These are phyloP conservation scores for Antitrichia curtipendula DNA, from an alignment of 225 moss, liverwort and hornwort species.

Conservation along the genomic window DNA sequence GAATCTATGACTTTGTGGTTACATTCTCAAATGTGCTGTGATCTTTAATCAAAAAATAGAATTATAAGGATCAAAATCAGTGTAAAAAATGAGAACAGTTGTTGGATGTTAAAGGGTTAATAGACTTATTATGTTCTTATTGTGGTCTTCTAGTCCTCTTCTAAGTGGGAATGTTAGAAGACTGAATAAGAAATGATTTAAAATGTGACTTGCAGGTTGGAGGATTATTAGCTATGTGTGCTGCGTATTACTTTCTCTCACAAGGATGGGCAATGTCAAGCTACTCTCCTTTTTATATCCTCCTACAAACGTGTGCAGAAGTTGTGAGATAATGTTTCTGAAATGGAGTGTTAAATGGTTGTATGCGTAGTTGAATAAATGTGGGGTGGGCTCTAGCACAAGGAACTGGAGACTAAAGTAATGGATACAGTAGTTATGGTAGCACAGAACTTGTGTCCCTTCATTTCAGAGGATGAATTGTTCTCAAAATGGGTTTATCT, in stretches of 20 bases:
- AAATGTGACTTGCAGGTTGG: constrained; percentile 32
- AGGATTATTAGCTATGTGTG: constrained; percentile 82
- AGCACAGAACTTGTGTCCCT: neutral
- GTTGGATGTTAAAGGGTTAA: neutral
- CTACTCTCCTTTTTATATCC: constrained; percentile 96
- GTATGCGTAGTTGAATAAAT: neutral
- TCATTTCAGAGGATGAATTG: neutral
- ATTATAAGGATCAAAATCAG: neutral
- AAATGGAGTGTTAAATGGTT: neutral
- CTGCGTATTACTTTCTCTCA: constrained; percentile 80
- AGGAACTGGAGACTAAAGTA: neutral
- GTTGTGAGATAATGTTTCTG: neutral
- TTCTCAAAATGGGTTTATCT: constrained; percentile 10
- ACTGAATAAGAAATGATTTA: neutral
- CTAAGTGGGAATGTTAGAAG: neutral
- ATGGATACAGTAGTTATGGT: neutral
- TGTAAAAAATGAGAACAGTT: neutral
- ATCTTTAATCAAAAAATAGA: neutral
- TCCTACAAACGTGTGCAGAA: neutral
- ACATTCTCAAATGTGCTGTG: neutral
- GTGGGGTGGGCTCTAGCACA: neutral
- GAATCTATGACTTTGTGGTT: neutral
- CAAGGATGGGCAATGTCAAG: constrained; percentile 99
- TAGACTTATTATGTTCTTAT: neutral
- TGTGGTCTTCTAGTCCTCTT: neutral